A percentile compares a stretch with the other conserved stretches of the same genome.
These are phyloP conservation scores for Bisporella sp. DNA, from an alignment of 2,329 filamentous ascomycete genomes.

Conservation along the genomic window DNA sequence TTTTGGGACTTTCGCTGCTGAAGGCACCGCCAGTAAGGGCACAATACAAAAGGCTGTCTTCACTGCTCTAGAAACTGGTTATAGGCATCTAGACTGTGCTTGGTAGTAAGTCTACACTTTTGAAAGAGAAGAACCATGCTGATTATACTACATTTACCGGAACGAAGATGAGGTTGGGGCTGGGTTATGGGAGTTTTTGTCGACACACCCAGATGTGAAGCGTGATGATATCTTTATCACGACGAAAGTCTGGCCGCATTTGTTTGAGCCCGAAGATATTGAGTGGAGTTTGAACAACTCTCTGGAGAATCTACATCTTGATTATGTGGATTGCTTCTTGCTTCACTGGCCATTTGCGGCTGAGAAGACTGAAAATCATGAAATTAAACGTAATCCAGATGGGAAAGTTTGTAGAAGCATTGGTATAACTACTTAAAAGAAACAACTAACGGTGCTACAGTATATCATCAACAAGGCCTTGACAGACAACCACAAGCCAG, in stretches of 20 bases:
- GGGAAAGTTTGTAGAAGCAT: constrained; percentile 35
- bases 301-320: constrained; percentile 63
- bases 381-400: constrained; percentile 41
- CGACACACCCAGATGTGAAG: constrained; percentile 51
- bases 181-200: constrained; percentile 67
- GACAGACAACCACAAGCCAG: constrained; percentile 54
- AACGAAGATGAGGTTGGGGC: constrained; percentile 80
- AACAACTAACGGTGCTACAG: constrained; percentile 21
- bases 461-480: constrained; percentile 56
- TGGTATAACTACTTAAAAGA: not conserved
- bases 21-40: constrained; percentile 30
- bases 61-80: constrained; percentile 58
- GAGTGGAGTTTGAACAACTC: constrained; percentile 66
- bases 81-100: constrained; percentile 61
- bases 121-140: not conserved
- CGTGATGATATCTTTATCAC: constrained; percentile 22
- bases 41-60: constrained; percentile 40
- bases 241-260: constrained; percentile 46
- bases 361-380: constrained; percentile 71
- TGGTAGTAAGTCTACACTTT: constrained; percentile 46
- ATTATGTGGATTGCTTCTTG: constrained; percentile 75
- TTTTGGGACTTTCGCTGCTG: constrained; percentile 31
- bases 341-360: constrained; percentile 75
- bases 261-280: constrained; percentile 53
- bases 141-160: constrained; percentile 41